Conservation (phyloP, 495 filamentous ascomycete genomes). For the Penicillium subrubescens region DNA sequence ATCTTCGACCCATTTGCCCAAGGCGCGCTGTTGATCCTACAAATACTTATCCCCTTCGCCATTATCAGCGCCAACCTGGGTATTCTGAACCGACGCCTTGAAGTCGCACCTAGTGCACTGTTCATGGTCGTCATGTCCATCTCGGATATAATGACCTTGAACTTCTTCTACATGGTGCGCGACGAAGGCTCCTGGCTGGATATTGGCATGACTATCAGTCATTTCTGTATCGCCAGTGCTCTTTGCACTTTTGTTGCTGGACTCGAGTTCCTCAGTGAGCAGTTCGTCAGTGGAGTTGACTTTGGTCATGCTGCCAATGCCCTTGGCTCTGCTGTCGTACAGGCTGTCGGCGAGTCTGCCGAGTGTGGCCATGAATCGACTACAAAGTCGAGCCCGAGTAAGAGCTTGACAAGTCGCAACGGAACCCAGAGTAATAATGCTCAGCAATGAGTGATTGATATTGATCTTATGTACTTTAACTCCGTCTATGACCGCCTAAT, state of each 20-base stretch:
- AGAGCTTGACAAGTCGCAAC: conserved; percentile 16
- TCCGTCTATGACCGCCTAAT: neutral
- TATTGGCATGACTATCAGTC: conserved; percentile 92
- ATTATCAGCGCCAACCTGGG: conserved; percentile 92
- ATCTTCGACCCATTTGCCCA: conserved; percentile 94
- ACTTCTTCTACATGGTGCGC: conserved; percentile 96
- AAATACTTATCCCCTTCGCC: conserved; percentile 91
- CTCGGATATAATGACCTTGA: conserved; percentile 88
- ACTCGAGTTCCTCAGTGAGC: conserved; percentile 82
- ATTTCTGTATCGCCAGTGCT: conserved; percentile 89
- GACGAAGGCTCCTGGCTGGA: conserved; percentile 98
- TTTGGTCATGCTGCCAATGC: conserved; percentile 47
- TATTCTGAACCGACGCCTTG: conserved; percentile 83
- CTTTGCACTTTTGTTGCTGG: conserved; percentile 89
- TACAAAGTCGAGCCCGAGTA: conserved; percentile 1
- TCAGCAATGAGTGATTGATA: conserved; percentile 8
- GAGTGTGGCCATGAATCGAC: conserved; percentile 24
- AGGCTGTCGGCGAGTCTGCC: conserved; percentile 20
- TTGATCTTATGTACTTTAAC: conserved; percentile 15
- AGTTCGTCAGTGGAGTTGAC: conserved; percentile 81
- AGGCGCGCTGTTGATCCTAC: conserved; percentile 81
- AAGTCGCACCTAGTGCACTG: conserved; percentile 77
- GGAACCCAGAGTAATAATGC: neutral
- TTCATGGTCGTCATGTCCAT: conserved; percentile 96
- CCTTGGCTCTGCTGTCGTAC: conserved; percentile 18